Base-by-base conservation (phyloP, 495 filamentous ascomycete species). In the Penicillium silybi region DNA sequence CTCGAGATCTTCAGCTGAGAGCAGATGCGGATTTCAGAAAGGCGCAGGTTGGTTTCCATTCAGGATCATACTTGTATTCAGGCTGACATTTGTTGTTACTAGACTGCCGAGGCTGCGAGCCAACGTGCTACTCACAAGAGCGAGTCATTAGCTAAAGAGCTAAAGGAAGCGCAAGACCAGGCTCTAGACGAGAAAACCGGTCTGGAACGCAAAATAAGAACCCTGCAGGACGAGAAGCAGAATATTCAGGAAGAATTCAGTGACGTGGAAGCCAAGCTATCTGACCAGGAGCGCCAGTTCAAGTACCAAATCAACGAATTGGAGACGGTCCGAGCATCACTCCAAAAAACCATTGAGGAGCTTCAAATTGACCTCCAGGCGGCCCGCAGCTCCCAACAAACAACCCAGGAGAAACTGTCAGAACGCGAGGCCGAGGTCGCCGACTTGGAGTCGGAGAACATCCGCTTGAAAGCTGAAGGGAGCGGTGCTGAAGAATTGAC, bases 1-100 rank as follows among this genome's bases (percentile, higher is more conserved):
- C 95, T 18, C 79, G 90, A 39, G 88, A 91, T 18, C 72, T 83
- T 4, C 84, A 88, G 58, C 69, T 81, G 23, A 88, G 84, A 55
- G 83, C 85, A 13, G 91, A 96, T 56, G 85, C 88, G 7, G 90
- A 96, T 56, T 93, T 89, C 65, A 80, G 85, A 53, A 85, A 84
- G 57, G 88, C 88, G 32, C 90, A 95, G 68, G 85, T 83, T 16
- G 40, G 68, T 57, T 48, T 37, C 8, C 25, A 43, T n/a, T 25
- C 17, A 8, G 23, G 8, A 15, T 26, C 8, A 26, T 7, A 9
- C 22, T n/a, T 16, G 1, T 29, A 15, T 1, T n/a, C 16, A 32
- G 34, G 44, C 55, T 69, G 27, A 65, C 38, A 19, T 16, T 38
- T 52, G 16, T 22, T 23, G 2, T 3, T 40, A 5, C 35, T 45